Percentiles rank a stretch among this genome's conserved stretches.
Evolutionary conservation across 169 alveolate species (phyloP).

Genomic region (Eimeria maxima): DNA sequence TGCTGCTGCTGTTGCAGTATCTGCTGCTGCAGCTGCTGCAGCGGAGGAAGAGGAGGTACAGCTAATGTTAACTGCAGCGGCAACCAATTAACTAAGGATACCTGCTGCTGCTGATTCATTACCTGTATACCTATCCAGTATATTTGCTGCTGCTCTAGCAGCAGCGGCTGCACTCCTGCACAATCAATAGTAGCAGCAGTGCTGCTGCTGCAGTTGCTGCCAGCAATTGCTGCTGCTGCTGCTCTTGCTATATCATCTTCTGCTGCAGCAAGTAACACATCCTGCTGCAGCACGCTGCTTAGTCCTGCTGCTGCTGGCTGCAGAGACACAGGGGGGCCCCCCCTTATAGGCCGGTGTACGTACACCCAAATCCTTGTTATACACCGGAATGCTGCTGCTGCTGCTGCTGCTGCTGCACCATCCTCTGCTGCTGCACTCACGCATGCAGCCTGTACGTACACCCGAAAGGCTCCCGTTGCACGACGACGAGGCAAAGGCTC

Average conservation of each 20-base stretch:
- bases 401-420: slow-evolving; percentile 17
- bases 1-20: slow-evolving; percentile 2
- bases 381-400: slow-evolving; percentile 59
- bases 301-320: slow-evolving; percentile 45
- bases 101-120: background rate
- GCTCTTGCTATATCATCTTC: slow-evolving; percentile 22
- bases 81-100: slow-evolving; percentile 57
- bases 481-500: slow-evolving; percentile 45
- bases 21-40: slow-evolving; percentile 58
- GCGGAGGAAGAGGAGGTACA: slow-evolving; percentile 14
- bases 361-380: slow-evolving; percentile 73
- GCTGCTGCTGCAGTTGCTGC: background rate
- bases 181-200: background rate
- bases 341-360: slow-evolving; percentile 75
- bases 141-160: slow-evolving; percentile 21
- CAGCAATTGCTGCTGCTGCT: slow-evolving; percentile 67
- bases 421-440: slow-evolving; percentile 14
- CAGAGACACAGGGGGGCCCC: slow-evolving; percentile 71
- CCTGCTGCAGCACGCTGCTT: slow-evolving; percentile 44
- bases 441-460: slow-evolving; percentile 62
- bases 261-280: slow-evolving; percentile 10
- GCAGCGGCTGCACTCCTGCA: slow-evolving; percentile 72
- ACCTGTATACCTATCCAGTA: slow-evolving; percentile 79
- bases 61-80: slow-evolving; percentile 32
- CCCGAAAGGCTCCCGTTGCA: slow-evolving; percentile 48